Conservation (phyloP, 768 basidiomycete species). For the Crassisporium funariophilum region DNA sequence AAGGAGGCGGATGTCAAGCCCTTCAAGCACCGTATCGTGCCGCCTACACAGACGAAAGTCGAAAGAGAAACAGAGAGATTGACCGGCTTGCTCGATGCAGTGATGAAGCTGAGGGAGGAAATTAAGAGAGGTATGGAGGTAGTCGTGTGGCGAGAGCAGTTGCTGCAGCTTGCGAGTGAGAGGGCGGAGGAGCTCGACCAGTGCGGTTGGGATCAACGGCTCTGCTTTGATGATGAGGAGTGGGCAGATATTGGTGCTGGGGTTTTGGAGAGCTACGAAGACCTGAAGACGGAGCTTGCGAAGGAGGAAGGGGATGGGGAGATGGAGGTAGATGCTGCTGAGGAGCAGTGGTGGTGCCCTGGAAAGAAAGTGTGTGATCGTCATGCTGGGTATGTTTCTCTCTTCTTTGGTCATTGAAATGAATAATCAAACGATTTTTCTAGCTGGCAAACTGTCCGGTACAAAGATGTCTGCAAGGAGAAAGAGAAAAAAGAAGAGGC, state of each 20-base stretch:
- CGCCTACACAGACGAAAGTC: slow-evolving; percentile 45
- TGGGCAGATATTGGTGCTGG: slow-evolving; percentile 68
- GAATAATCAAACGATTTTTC: slow-evolving; percentile 7
- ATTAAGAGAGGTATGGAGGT: slow-evolving; percentile 72
- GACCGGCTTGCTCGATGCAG: slow-evolving; percentile 52
- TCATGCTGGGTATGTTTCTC: slow-evolving; percentile 63
- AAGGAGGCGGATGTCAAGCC: slow-evolving; percentile 23
- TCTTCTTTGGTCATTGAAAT: slow-evolving; percentile 3
- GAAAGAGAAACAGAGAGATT: slow-evolving; percentile 61
- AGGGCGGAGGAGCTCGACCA: slow-evolving; percentile 64
- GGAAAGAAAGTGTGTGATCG: slow-evolving; percentile 77
- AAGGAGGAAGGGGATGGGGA: slow-evolving; percentile 40
- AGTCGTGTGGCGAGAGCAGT: slow-evolving; percentile 67
- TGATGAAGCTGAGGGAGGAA: slow-evolving; percentile 62
- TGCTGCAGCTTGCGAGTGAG: slow-evolving; percentile 67
- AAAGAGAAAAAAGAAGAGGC: slow-evolving; percentile 74
- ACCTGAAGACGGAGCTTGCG: slow-evolving; percentile 34
- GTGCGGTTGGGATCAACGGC: slow-evolving; percentile 89
- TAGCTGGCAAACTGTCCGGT: slow-evolving; percentile 81
- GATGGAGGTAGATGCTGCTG: slow-evolving; percentile 44
- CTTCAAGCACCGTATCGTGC: slow-evolving; percentile 21
- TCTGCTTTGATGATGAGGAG: slow-evolving; percentile 83
- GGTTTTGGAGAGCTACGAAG: slow-evolving; percentile 72
- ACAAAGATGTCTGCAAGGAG: slow-evolving; percentile 72
- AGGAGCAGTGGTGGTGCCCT: slow-evolving; percentile 78